Evolutionary conservation across 1,139 yeast species (phyloP), one percentile per base, ranked within the genome.

Genomic region (Yamadazyma oceani): DNA sequence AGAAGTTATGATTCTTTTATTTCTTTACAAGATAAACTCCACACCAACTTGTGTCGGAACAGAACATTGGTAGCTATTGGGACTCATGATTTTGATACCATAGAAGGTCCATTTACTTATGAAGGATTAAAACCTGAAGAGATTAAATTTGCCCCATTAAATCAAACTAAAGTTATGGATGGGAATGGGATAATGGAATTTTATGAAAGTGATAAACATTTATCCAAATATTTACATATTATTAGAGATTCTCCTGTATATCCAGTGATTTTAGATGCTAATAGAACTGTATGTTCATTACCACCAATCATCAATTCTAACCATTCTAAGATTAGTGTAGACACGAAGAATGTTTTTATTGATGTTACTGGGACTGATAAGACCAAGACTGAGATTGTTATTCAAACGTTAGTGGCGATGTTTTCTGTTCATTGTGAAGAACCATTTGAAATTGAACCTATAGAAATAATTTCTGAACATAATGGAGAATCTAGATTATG

Each of bases 1-100:
- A 79, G 95, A 62, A 73, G 86, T 22, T 94, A 94, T 61, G 95
- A 87, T 43, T 90, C 97, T 4, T 94, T 94, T 73, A 92, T 94
- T 58, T 84, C 96, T 22, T 73, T 94, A 52, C 99, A 94, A 68
- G 99, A 94, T 64, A 94, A 94, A 66, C 75, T 94, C 50, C 99
- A 94, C 68, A 74, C 95, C 44, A 94, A 94, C 64, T 73, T 94
- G 58, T 92, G 98, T 66, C 90, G 98, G 72, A 86, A 90, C 66
- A 85, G 99, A 73, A 84, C 96, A 31, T 77, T 94, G 54, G 98
- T 92, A 38, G 97, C 98, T 41, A 89, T 90, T 73, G 99, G 99
- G 54, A 94, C 99, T 42, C 99, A 94, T 60, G 97, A 94, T 66
- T 71, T 85, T 45, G 96, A 87, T 60, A 79, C 85, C 36, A 69